Base-by-base conservation (phyloP, 129 eudicot genomes). In the Flaveria robusta region DNA sequence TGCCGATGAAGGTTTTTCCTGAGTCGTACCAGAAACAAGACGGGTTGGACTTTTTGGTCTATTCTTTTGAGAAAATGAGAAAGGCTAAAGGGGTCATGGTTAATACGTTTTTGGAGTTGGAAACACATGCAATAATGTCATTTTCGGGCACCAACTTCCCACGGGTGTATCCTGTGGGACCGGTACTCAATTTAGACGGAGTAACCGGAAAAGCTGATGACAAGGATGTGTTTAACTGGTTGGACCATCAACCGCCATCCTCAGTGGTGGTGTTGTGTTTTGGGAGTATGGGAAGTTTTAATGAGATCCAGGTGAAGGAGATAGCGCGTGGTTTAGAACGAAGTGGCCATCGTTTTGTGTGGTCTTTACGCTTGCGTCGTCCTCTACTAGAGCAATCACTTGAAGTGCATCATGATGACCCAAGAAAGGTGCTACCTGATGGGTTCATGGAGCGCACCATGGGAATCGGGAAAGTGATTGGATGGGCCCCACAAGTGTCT, bases 401-500 rank as follows among this genome's bases (percentile, higher is more conserved):
- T 23, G 15, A 31, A 66, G 56, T 63, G 22, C 85, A 72, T 1
- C 49, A 34, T 2, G 87, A 81, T 0, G 65, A 55, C 27, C 74
- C 69, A 2, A 24, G 47, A 64, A 68, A 41, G 46, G 71, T 80
- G 11, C 12, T 87, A 23, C 87, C 87, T 0, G 80, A 77, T n/a
- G 89, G 83, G 41, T 80, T 87, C 64, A 14, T 82, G 45, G 84
- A 87, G 18, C 67, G 89, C 18, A 87, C 89, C 2, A 23, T n/a
- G n/a, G 81, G 62, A 63, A 66, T 27, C 8, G 92, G 92, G 52
- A 83, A 78, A 37, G 76, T 85, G 42, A 85, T 88, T 9, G 84
- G 85, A n/a, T 88, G 92, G 89, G 89, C 92, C 0, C 89, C 86
- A 6, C 92, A 87, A 11, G 81, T 67, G 43, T 77, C 78, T 0